Base-by-base conservation (phyloP, 2,329 filamentous ascomycete species). In the Monosporascus sp. region DNA sequence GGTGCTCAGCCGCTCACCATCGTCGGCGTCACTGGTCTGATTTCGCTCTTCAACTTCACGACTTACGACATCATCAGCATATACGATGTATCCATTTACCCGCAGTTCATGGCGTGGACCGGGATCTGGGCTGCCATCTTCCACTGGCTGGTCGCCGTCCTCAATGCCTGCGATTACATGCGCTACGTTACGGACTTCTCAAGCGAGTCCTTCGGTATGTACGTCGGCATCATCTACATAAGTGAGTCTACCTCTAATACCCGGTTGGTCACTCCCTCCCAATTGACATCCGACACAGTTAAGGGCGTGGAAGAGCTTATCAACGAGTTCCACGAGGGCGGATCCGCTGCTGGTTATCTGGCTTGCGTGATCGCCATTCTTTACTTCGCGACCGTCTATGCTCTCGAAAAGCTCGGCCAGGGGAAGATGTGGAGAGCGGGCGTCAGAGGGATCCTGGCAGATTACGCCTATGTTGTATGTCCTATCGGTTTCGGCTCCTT, bases 121-220 rank as follows among this genome's bases (percentile, higher is more conserved):
- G 75, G 72, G 1, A 82, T 83, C 22, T 83, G 78, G 79, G 75
- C 76, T 0, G 78, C 78, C 1, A 75, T 82, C 18, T 79, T 79
- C 44, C 80, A 84, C 60, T 83, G 78, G 78, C 68, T 80, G 6
- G 73, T 76, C 6, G 73, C 78, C 0, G 65, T 79, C 24, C 74
- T 73, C 50, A 82, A 82, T 54, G 65, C 72, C 39, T 80, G 78
- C 60, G 77, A 82, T 59, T 81, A 81, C 60, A 81, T 82, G 78
- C 74, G 78, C 6, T 81, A 81, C 57, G 77, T 82, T 31, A 82
- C 79, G 2, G 77, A 81, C 52, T 82, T 82, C 55, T 79, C 76
- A 1, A 77, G 73, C 50, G 74, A 80, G 53, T 70, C 73, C 0
- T 82, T 82, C 52, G 77, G 76, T 47, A 71, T 78, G 60, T 81